Conservation (phyloP, 148 eudicot species). For the Vaccinium macrocarpon region DNA sequence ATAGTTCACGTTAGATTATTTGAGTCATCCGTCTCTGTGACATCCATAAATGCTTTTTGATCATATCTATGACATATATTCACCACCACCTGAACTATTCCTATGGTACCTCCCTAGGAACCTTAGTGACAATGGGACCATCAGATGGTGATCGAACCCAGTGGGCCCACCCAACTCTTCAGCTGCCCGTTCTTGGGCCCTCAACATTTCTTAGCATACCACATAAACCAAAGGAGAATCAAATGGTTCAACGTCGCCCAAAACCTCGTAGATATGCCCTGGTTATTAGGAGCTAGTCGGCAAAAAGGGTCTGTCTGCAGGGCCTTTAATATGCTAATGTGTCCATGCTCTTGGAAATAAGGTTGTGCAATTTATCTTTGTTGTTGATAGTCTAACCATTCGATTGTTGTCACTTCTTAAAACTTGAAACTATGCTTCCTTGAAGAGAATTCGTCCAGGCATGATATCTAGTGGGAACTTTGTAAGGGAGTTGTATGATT, state of each 20-base stretch:
- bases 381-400: background rate
- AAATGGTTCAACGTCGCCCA: background rate
- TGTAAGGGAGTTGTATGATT: background rate
- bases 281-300: background rate
- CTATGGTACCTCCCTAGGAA: background rate
- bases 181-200: background rate
- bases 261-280: background rate
- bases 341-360: background rate
- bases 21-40: too few relatives aligned
- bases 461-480: background rate
- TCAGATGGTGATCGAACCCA: background rate
- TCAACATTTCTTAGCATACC: background rate
- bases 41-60: too few relatives aligned
- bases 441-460: background rate
- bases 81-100: background rate
- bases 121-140: background rate
- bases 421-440: background rate
- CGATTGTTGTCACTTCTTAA: background rate
- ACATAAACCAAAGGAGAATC: background rate
- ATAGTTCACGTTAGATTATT: background rate
- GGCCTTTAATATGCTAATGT: background rate
- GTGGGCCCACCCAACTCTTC: background rate
- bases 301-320: background rate
- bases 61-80: background rate
- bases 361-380: background rate